Evolutionary conservation across 2,329 filamentous ascomycete genomes (phyloP), one percentile per base, ranked within the genome.

Genomic region (Coniochaeta sp.): DNA sequence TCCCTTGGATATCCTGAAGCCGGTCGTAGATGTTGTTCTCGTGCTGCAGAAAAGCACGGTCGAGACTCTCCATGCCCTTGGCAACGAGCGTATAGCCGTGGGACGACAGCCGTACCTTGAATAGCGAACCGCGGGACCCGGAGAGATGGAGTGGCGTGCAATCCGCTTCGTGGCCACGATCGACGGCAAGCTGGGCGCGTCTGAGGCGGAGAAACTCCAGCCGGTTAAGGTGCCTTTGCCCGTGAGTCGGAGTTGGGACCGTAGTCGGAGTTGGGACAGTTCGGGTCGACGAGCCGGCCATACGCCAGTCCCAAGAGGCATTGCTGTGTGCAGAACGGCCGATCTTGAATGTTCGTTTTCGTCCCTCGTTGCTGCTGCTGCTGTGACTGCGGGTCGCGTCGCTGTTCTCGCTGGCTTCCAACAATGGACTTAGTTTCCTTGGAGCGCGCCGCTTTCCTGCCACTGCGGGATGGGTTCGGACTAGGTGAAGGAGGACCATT

Each of bases 61-160:
- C 48, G 5, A 49, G 9, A 0, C 20, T 32, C 56, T 71, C 61
- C 13, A 71, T 58, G 4, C 66, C 69, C 56, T 73, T 73, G 13
- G 67, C 67, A 2, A 72, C 61, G 18, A 72, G 58, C 38, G 64
- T 70, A 47, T 73, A 73, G 40, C 67, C 63, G 30, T 66, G 51
- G 1, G 61, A 60, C 2, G 63, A 61, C 1, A 72, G 56, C 7
- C 64, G 53, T 6, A 73, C 32, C 56, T 72, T 72, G 55, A 71
- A 71, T 47, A 72, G 61, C 10, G 63, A 58, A 1, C 67, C 64
- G 14, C 60, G 26, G 7, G 61, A 33, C 1, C 66, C 63, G 6
- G 57, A 58, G 5, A 63, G 13, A 51, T 67, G 56, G 16, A 72
- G 62, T 0, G 61, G 63, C 24, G 52, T 35, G 30, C 46, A 60